A percentile compares a stretch with the other conserved stretches of the same genome.
These are phyloP conservation scores for Piper longum DNA, from an alignment of 164 flowering plant species.

Conservation along the genomic window DNA sequence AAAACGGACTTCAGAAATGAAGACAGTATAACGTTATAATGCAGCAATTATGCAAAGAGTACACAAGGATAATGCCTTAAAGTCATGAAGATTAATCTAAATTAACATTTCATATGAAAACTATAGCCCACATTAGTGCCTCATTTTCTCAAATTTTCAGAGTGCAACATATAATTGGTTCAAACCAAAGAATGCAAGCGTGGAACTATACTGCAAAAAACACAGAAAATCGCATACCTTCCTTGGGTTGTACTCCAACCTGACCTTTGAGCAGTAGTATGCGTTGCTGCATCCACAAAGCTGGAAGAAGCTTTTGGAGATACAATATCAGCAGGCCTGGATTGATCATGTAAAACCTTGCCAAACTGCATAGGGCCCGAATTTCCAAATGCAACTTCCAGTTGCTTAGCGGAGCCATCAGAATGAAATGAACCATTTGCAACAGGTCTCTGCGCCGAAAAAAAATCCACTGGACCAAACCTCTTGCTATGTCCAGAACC, in stretches of 20 bases:
- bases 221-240: conserved; percentile 20
- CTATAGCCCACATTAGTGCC: not conserved
- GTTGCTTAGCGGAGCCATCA: conserved; percentile 17
- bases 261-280: conserved; percentile 10
- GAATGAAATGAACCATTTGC: conserved; percentile 11
- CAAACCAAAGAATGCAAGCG: not conserved
- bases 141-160: not conserved
- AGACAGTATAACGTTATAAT: too few relatives aligned
- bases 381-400: conserved; percentile 31
- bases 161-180: not conserved
- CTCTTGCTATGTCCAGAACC: conserved; percentile 9
- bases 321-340: conserved; percentile 12
- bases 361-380: conserved; percentile 13
- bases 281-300: not conserved
- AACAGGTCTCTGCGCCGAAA: conserved; percentile 12
- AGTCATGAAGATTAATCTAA: too few relatives aligned
- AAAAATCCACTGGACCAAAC: conserved; percentile 10
- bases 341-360: conserved; percentile 4
- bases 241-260: conserved; percentile 14
- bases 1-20: too few relatives aligned
- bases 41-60: too few relatives aligned
- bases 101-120: too few relatives aligned
- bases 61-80: too few relatives aligned
- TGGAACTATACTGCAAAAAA: not conserved
- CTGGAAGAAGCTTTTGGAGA: conserved; percentile 1